Conservation (phyloP, 169 alveolate species). For the Besnoitia besnoiti region DNA sequence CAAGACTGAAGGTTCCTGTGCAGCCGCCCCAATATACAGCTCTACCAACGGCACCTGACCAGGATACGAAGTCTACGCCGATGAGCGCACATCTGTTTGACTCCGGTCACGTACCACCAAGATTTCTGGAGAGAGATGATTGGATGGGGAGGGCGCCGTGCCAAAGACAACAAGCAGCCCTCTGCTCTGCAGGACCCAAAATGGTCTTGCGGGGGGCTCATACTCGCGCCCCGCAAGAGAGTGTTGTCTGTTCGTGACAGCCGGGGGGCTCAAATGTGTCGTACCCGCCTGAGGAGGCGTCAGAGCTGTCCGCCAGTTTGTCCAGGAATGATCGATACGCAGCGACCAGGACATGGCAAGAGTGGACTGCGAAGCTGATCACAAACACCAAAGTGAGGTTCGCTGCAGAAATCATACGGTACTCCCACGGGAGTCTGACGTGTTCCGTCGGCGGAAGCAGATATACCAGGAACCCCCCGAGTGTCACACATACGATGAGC, state of each 20-base stretch:
- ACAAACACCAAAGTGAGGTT: neutral
- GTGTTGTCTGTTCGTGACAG: neutral
- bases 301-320: neutral
- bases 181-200: no score
- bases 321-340: constrained; percentile 10
- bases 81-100: no score
- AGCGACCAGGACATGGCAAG: neutral
- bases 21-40: no score
- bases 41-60: no score
- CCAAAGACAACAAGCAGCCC: no score
- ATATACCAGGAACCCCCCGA: constrained; percentile 2
- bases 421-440: neutral
- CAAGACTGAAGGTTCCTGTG: no score
- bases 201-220: neutral
- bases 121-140: no score
- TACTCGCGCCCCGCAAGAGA: neutral
- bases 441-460: constrained; percentile 6
- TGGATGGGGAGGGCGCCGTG: no score
- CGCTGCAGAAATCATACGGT: neutral
- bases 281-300: neutral
- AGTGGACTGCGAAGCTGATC: neutral
- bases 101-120: no score
- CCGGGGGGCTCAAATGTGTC: neutral
- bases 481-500: neutral
- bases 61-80: no score